Conservation (phyloP, 2,329 filamentous ascomycete genomes). For the Ophiostoma populinum region DNA sequence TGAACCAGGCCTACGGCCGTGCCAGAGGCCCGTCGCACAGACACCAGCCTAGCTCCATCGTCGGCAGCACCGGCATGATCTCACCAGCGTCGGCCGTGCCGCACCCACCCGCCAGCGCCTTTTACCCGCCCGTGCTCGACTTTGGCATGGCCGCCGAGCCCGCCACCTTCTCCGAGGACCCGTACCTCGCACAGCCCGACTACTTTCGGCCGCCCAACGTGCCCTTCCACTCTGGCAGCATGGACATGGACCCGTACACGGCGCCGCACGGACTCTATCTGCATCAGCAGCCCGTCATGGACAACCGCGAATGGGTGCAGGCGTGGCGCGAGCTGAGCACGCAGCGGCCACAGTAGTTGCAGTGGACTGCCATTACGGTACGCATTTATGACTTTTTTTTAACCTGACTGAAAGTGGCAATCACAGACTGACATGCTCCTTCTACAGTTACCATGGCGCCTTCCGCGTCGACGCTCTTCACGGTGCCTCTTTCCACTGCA, state of each 20-base stretch:
- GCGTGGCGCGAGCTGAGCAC: slow-evolving; percentile 8
- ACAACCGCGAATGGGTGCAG: slow-evolving; percentile 7
- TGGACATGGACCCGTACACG: not conserved
- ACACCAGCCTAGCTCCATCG: not conserved
- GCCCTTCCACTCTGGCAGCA: not conserved
- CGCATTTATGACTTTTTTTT: too few species aligned
- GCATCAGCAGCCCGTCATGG: slow-evolving; percentile 1
- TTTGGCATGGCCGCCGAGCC: slow-evolving; percentile 7
- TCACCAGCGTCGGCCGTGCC: not conserved
- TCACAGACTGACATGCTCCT: too few species aligned
- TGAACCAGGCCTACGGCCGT: too few species aligned
- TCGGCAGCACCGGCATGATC: not conserved
- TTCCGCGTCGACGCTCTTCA: too few species aligned
- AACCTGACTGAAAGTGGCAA: too few species aligned
- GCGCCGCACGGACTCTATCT: not conserved
- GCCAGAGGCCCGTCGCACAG: too few species aligned
- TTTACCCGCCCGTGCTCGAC: not conserved
- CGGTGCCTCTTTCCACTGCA: too few species aligned
- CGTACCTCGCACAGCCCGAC: slow-evolving; percentile 4
- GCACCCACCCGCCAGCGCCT: not conserved
- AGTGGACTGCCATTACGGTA: too few species aligned
- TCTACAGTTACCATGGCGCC: too few species aligned
- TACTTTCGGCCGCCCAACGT: not conserved
- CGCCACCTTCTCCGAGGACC: slow-evolving; percentile 4
- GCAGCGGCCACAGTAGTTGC: not conserved